Evolutionary conservation across 169 alveolate genomes (phyloP).

Genomic region (Eimeria necatrix): DNA sequence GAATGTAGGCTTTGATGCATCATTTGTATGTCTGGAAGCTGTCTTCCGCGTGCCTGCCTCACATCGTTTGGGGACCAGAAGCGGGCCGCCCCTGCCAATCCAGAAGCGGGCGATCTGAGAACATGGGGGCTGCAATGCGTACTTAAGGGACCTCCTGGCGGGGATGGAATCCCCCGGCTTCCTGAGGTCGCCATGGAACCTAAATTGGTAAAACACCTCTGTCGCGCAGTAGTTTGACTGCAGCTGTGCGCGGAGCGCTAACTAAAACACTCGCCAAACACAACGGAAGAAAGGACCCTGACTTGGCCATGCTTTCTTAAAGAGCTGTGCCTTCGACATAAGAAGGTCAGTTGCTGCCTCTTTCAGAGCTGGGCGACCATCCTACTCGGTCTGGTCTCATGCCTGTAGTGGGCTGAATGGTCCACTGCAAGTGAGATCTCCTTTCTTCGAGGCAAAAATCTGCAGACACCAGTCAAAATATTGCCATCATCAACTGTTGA

Average conservation of each 20-base stretch:
- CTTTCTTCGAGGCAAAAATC: background rate
- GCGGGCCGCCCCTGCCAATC: constrained; percentile 14
- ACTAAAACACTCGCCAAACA: background rate
- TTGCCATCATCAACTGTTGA: background rate
- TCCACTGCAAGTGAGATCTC: constrained; percentile 1
- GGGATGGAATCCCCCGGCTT: background rate
- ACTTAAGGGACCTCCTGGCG: background rate
- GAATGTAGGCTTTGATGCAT: background rate
- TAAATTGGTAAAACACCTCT: background rate
- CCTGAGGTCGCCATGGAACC: constrained; percentile 2
- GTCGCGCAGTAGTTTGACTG: background rate
- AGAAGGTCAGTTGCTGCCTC: background rate
- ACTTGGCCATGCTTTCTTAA: constrained; percentile 9
- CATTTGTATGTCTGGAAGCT: background rate
- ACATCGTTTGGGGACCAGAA: constrained; percentile 63
- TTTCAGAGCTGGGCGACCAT: background rate
- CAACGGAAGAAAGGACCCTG: background rate
- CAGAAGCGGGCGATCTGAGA: background rate
- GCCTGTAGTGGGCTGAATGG: background rate
- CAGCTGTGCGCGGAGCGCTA: background rate
- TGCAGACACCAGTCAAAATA: background rate
- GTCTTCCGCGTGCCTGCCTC: background rate
- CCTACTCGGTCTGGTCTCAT: background rate
- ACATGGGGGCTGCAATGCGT: constrained; percentile 26
- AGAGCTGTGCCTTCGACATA: background rate